phyloP scores from a whole-genome alignment of 202 grass and related monocot species.

The Alloteropsis angusta region DNA sequence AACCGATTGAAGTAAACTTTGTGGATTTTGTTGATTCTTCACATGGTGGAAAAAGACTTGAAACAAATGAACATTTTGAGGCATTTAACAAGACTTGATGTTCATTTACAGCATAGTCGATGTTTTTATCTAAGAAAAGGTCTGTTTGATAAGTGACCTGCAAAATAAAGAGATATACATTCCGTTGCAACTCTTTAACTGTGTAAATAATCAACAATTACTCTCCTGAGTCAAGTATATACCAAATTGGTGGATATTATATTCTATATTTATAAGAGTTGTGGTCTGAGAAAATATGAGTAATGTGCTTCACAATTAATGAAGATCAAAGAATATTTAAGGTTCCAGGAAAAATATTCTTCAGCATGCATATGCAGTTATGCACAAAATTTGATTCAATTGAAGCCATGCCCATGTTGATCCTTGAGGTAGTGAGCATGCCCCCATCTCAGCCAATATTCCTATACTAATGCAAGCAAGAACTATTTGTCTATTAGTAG shows the following conservation, averaged over 20 bases:
- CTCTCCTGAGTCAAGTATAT: background rate
- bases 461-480: background rate
- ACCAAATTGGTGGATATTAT: slow-evolving; percentile 2
- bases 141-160: slow-evolving; percentile 96
- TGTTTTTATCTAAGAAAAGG: slow-evolving; percentile 95
- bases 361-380: background rate
- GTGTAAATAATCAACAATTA: background rate
- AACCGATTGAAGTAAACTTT: slow-evolving; percentile 93
- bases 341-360: background rate
- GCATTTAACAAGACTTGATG: slow-evolving; percentile 82
- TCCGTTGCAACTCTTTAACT: background rate
- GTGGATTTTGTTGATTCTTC: slow-evolving; percentile 84
- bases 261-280: background rate
- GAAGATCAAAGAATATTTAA: background rate
- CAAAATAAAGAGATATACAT: slow-evolving; percentile 22
- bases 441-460: background rate
- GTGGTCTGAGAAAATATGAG: background rate
- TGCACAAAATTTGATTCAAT: background rate
- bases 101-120: slow-evolving; percentile 98
- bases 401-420: background rate
- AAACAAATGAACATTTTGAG: slow-evolving; percentile 82
- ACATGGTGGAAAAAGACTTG: slow-evolving; percentile 75
- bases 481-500: background rate
- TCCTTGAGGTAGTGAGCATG: background rate
- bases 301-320: background rate